phyloP scores from a whole-genome alignment of 1,139 yeast species.

The Sugiyamaella japonica region DNA sequence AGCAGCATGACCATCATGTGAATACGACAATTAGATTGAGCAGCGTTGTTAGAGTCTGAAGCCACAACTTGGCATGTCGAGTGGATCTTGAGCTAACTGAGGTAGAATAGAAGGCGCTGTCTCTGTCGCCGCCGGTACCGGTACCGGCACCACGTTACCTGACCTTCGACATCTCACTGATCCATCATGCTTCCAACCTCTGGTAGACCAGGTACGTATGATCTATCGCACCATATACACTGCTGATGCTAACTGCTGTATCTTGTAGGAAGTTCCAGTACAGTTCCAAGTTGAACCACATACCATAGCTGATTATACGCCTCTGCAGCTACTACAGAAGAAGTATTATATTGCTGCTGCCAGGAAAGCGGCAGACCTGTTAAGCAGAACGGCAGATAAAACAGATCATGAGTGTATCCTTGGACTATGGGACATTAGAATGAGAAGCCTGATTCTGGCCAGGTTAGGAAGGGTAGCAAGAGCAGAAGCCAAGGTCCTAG shows the following conservation, averaged over 20 bases:
- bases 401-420: constrained; percentile 25
- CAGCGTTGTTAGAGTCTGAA: background rate
- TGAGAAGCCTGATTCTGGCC: constrained; percentile 28
- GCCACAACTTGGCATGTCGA: too few species aligned
- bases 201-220: constrained; percentile 26
- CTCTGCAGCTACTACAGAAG: constrained; percentile 25
- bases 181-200: constrained; percentile 29
- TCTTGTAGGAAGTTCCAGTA: constrained; percentile 23
- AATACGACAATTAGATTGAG: background rate
- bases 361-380: constrained; percentile 25
- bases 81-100: too few species aligned
- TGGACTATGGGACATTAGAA: constrained; percentile 31
- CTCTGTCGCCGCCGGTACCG: too few species aligned
- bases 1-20: background rate
- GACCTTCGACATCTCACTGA: constrained; percentile 27
- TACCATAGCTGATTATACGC: constrained; percentile 21
- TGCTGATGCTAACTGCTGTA: constrained; percentile 1
- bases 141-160: too few species aligned
- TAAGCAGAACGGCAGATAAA: constrained; percentile 19
- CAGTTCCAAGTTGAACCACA: constrained; percentile 27
- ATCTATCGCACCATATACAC: too few species aligned
- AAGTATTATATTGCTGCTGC: constrained; percentile 32
- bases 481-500: constrained; percentile 32
- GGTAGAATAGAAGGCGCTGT: background rate
- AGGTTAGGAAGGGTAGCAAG: constrained; percentile 28